phyloP scores from a whole-genome alignment of 768 basidiomycete species.

The Lactifluus echinatus region DNA sequence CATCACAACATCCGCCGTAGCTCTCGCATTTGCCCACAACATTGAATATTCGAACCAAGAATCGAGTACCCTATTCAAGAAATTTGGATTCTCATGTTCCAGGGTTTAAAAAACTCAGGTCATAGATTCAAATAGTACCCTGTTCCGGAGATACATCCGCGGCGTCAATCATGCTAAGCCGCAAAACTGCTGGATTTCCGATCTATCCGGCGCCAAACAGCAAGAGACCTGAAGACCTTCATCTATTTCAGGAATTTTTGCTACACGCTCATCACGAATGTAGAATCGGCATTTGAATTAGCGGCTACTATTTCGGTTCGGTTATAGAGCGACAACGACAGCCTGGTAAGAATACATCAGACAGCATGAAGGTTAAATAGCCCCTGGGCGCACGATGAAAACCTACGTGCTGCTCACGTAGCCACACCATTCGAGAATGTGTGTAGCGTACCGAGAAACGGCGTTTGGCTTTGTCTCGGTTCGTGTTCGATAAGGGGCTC shows the following conservation, averaged over 20 bases:
- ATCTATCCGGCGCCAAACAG: not conserved
- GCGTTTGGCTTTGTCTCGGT: not conserved
- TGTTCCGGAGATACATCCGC: not conserved
- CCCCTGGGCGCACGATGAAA: not conserved
- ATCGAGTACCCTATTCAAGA: no score
- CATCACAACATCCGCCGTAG: no score
- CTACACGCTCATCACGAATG: not conserved
- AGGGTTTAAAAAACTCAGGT: not conserved
- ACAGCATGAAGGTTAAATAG: not conserved
- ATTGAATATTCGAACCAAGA: no score
- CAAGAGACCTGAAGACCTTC: not conserved
- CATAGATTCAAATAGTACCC: not conserved
- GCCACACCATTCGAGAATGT: not conserved
- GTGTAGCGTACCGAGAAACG: not conserved
- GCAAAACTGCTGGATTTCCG: not conserved
- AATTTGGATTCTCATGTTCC: not conserved
- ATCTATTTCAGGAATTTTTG: not conserved
- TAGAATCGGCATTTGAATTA: not conserved
- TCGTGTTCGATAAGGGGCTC: not conserved
- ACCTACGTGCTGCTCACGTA: not conserved
- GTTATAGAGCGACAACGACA: not conserved
- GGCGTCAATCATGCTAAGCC: slow-evolving; percentile 1
- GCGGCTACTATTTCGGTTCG: not conserved
- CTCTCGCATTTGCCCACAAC: no score
- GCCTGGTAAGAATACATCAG: no score